Evolutionary conservation across 345 rosid genomes (phyloP).

Genomic region (Capsella bursapastoris): DNA sequence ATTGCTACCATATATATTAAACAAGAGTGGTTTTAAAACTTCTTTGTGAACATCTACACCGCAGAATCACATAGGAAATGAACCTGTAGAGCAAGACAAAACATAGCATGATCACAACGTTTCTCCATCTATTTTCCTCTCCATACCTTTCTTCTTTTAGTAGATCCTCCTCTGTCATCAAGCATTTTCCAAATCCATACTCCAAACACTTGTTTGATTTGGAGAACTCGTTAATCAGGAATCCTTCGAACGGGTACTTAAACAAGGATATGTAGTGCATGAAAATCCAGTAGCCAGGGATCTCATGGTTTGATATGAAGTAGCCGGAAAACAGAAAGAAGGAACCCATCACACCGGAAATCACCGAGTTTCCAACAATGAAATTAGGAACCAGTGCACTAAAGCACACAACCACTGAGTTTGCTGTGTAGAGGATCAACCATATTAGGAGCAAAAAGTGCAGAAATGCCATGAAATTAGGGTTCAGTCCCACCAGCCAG

Average conservation of each 20-base stretch:
- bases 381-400: conserved; percentile 92
- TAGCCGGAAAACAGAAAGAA: conserved; percentile 95
- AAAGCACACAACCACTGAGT: conserved; percentile 93
- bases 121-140: conserved; percentile 71
- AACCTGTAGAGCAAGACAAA: conserved; percentile 82
- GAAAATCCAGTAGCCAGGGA: conserved; percentile 90
- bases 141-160: conserved; percentile 80
- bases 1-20: conserved; percentile 34
- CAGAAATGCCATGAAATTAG: conserved; percentile 65
- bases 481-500: conserved; percentile 87
- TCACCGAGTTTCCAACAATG: conserved; percentile 88
- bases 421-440: conserved; percentile 93
- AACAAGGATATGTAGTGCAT: conserved; percentile 91
- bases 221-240: conserved; percentile 91
- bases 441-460: conserved; percentile 83
- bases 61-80: conserved; percentile 74
- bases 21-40: conserved; percentile 45
- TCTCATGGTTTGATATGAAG: conserved; percentile 80
- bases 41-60: conserved; percentile 71
- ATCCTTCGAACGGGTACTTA: conserved; percentile 97
- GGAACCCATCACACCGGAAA: conserved; percentile 95
- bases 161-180: conserved; percentile 68
- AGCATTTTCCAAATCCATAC: conserved; percentile 66
- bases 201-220: conserved; percentile 74
- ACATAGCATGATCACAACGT: conserved; percentile 72